Conservation (phyloP, 78 protist genomes). For the Trichosphaerium sp. region DNA sequence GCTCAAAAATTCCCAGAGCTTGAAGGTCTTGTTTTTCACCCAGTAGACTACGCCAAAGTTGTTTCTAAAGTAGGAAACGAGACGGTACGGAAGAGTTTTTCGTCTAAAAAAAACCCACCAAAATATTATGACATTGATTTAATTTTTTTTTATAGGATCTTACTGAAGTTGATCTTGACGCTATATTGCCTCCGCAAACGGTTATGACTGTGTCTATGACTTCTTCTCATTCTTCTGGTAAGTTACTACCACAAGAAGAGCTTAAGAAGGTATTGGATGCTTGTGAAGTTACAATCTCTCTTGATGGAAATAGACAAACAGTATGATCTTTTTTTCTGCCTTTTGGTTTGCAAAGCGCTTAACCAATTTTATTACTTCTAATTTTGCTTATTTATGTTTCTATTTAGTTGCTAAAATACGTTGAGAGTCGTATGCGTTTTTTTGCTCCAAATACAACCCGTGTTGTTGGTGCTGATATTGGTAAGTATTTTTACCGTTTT, state of each 20-base stretch:
- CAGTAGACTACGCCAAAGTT: conserved; percentile 60
- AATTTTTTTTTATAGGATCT: conserved; percentile 17
- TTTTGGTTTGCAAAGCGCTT: no score
- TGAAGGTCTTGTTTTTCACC: conserved; percentile 34
- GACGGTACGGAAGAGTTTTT: conserved; percentile 2
- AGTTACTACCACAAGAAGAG: conserved; percentile 8
- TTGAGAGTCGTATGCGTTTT: conserved; percentile 66
- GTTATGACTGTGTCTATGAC: conserved; percentile 39
- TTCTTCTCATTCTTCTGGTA: conserved; percentile 26
- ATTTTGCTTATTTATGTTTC: no score
- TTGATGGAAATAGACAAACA: conserved; percentile 7
- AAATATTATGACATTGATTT: neutral
- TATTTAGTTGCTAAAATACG: conserved; percentile 34
- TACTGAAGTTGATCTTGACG: conserved; percentile 6
- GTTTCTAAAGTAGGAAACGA: conserved; percentile 43
- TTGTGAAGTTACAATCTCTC: conserved; percentile 37
- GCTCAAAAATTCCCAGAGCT: conserved; percentile 65
- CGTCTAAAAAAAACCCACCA: neutral
- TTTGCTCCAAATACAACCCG: conserved; percentile 69
- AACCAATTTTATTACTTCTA: no score
- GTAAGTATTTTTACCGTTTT: no score
- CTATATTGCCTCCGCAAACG: conserved; percentile 26
- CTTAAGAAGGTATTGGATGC: conserved; percentile 23
- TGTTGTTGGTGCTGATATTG: conserved; percentile 51
- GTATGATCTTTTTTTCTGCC: neutral